phyloP scores from a whole-genome alignment of 1,284 basidiomycete species.

The Leccinum variabile region DNA sequence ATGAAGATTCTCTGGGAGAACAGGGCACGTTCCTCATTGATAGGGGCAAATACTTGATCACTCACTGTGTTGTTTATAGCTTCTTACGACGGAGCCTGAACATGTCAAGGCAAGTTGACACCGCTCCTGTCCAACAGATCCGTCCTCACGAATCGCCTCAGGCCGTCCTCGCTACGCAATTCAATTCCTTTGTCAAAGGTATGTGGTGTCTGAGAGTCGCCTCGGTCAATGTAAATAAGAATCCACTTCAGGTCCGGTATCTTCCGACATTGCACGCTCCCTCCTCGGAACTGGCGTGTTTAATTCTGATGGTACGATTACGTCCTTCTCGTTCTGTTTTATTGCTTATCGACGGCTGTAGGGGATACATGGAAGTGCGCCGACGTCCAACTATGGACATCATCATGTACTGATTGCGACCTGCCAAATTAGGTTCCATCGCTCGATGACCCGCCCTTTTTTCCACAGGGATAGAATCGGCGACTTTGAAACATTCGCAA shows the following conservation, averaged over 20 bases:
- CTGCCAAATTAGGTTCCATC: conserved; percentile 45
- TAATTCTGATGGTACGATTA: conserved; percentile 51
- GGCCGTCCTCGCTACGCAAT: conserved; percentile 40
- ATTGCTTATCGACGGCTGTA: conserved; percentile 19
- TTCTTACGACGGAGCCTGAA: conserved; percentile 40
- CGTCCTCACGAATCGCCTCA: conserved; percentile 12
- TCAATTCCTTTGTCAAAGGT: conserved; percentile 48
- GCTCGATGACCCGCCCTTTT: conserved; percentile 57
- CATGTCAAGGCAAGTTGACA: conserved; percentile 37
- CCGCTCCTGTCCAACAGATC: neutral
- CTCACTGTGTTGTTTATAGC: conserved; percentile 12
- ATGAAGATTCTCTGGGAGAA: conserved; percentile 35
- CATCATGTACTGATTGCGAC: conserved; percentile 7
- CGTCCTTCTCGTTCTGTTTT: neutral
- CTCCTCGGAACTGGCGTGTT: conserved; percentile 58
- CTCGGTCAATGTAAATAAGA: conserved; percentile 12
- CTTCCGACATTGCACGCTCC: conserved; percentile 32
- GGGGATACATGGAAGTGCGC: conserved; percentile 56
- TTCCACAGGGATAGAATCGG: conserved; percentile 52
- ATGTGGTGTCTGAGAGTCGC: neutral
- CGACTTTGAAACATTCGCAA: conserved; percentile 55
- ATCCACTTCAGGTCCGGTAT: conserved; percentile 18
- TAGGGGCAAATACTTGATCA: neutral
- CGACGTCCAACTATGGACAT: neutral
- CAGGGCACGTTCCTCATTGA: conserved; percentile 23